phyloP scores from a whole-genome alignment of 164 flowering plant genomes.

The Buxus sempervirens region DNA sequence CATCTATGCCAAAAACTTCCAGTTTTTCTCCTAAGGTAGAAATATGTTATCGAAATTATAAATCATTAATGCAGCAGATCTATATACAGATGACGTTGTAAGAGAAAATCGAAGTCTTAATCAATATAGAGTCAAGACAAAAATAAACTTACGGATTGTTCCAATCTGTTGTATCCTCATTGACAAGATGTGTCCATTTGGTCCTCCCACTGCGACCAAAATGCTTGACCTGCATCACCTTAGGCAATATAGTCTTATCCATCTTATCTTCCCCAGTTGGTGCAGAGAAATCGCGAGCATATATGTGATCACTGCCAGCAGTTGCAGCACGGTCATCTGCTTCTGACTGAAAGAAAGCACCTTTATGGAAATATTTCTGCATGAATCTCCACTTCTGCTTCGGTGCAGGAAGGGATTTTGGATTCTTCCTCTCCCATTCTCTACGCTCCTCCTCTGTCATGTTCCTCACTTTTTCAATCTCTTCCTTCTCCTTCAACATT shows the following conservation, averaged over 20 bases:
- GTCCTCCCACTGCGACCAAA: conserved; percentile 97
- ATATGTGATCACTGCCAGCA: conserved; percentile 50
- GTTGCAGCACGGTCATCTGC: conserved; percentile 55
- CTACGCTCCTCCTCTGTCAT: conserved; percentile 94
- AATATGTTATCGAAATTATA: background rate
- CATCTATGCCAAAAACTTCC: too few species aligned
- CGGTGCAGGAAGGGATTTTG: conserved; percentile 43
- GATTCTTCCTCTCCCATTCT: conserved; percentile 93
- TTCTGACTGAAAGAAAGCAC: conserved; percentile 82
- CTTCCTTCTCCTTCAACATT: conserved; percentile 79
- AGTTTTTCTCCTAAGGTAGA: background rate
- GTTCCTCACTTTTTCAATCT: conserved; percentile 81
- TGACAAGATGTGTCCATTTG: conserved; percentile 95
- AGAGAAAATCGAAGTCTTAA: background rate
- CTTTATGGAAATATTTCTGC: conserved; percentile 96
- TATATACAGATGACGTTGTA: background rate
- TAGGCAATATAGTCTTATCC: conserved; percentile 81
- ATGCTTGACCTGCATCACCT: conserved; percentile 96
- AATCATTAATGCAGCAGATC: background rate
- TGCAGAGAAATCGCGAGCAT: conserved; percentile 69
- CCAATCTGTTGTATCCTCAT: conserved; percentile 96
- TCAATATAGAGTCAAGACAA: background rate
- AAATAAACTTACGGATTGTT: conserved; percentile 69
- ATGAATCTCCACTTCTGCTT: conserved; percentile 94
- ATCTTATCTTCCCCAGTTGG: conserved; percentile 94